Evolutionary conservation across 306 rosid species (phyloP), one percentile per base, ranked within the genome.

Genomic region (Dalbergia cochinchinensis): DNA sequence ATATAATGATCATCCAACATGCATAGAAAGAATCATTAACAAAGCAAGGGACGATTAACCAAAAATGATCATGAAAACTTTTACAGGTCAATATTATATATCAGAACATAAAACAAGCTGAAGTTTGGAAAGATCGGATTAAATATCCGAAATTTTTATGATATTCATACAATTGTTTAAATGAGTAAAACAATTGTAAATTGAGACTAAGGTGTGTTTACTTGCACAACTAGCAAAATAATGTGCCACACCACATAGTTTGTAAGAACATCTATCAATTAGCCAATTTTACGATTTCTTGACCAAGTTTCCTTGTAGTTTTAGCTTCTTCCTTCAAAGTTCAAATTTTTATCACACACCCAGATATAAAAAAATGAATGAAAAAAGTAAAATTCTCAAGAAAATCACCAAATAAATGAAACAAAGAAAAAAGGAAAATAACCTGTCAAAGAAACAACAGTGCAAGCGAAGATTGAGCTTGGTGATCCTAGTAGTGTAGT

Each of bases 321-420:
- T 73, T 95, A 79, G 71, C 93, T 93, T 80, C 93, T 98, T 11
- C 99, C 73, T 20, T 92, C 90, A 0, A 97, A 94, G 79, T 94
- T 94, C 7, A 97, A 94, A 87, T 94, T 94, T 74, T 97, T 86
- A 8, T 97, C 99, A 1, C 26, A n/a, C n/a, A n/a, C n/a, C n/a
- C n/a, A n/a, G n/a, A n/a, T n/a, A n/a, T n/a, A n/a, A n/a, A n/a
- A n/a, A n/a, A n/a, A n/a, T n/a, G n/a, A n/a, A n/a, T n/a, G n/a
- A n/a, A n/a, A n/a, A n/a, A n/a, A n/a, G n/a, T n/a, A n/a, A n/a
- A n/a, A n/a, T n/a, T n/a, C n/a, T n/a, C n/a, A n/a, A n/a, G n/a
- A n/a, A n/a, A n/a, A n/a, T n/a, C n/a, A n/a, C n/a, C n/a, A n/a
- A n/a, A n/a, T n/a, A n/a, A n/a, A n/a, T n/a, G n/a, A n/a, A n/a